Base-by-base conservation (phyloP, 1,139 yeast genomes). In the Hemisphaericaspora xylanilytica region DNA sequence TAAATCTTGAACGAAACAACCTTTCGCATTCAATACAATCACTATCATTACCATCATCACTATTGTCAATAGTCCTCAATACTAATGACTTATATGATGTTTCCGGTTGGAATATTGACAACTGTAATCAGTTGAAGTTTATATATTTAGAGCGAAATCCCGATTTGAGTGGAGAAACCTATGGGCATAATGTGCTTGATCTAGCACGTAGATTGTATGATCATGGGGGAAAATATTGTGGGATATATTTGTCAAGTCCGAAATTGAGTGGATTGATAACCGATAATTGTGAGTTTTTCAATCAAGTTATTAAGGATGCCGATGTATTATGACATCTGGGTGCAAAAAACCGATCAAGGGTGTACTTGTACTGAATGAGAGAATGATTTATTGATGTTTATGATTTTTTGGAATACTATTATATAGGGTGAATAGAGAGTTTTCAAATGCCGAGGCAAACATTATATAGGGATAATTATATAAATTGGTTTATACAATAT, bases 1-100 rank as follows among this genome's bases (percentile, higher is more conserved):
- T 44, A n/a, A 40, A 44, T 27, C 30, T 44, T 11, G 44, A 41
- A 29, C 22, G 34, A 6, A 44, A 44, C 33, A 28, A 37, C 15
- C 21, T 44, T 28, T 35, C 37, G 3, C 18, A 30, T 13, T 24
- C 36, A 20, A 27, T 36, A 13, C 35, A 28, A 17, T 21, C 11
- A 14, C 21, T 37, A 26, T 28, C 36, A 14, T 33, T 41, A n/a
- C 44, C 44, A 13, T 27, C 36, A 21, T 41, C 44, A 9, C 21
- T 41, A 15, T 24, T 28, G 6, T 32, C 37, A 6, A 29, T 41
- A 11, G 31, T 36, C 12, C 14, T 39, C 9, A 39, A 41, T 22
- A 39, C 33, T n/a, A 41, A 39, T 28, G 32, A 36, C 25, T 41
- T 41, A 20, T 31, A 36, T 37, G 37, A 39, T 31, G 31, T 41